A percentile compares a stretch with the other conserved stretches of the same genome.
Conservation (phyloP, 2,329 filamentous ascomycete genomes). For the Phoma herbarum region DNA sequence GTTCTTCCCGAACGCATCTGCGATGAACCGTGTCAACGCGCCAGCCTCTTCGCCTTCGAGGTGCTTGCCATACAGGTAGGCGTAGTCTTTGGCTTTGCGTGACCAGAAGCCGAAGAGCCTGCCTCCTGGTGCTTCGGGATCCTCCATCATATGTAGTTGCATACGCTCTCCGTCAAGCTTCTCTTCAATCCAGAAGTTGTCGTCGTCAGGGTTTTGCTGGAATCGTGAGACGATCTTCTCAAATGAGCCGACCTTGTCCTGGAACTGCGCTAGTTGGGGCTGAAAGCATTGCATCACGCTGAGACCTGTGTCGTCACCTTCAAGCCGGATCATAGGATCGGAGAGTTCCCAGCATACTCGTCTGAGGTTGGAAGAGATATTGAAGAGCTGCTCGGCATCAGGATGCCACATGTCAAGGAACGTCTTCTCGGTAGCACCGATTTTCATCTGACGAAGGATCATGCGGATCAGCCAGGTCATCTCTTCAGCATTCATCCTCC, state of each 20-base stretch:
- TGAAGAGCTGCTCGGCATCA: slow-evolving; percentile 71
- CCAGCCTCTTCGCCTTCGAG: slow-evolving; percentile 74
- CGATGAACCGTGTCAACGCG: slow-evolving; percentile 81
- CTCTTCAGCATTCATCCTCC: slow-evolving; percentile 91
- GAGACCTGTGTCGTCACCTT: slow-evolving; percentile 78
- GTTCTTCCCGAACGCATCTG: slow-evolving; percentile 76
- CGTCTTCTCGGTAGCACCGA: slow-evolving; percentile 84
- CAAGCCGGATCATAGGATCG: slow-evolving; percentile 75
- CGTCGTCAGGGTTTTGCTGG: slow-evolving; percentile 72
- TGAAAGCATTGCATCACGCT: slow-evolving; percentile 94
- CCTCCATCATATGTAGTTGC: slow-evolving; percentile 90
- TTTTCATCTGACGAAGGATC: slow-evolving; percentile 80
- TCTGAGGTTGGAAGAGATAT: slow-evolving; percentile 86
- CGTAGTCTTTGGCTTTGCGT: slow-evolving; percentile 94
- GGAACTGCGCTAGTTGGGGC: slow-evolving; percentile 92
- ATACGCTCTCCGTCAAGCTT: slow-evolving; percentile 97
- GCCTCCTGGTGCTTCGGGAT: slow-evolving; percentile 72
- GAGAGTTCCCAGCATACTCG: slow-evolving; percentile 94
- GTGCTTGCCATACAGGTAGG: slow-evolving; percentile 86
- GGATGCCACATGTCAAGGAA: slow-evolving; percentile 73
- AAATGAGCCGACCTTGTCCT: slow-evolving; percentile 74
- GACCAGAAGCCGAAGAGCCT: slow-evolving; percentile 89
- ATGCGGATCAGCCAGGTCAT: slow-evolving; percentile 95
- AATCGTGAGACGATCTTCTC: slow-evolving; percentile 78
- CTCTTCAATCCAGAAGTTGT: slow-evolving; percentile 95